phyloP scores from a whole-genome alignment of 768 basidiomycete genomes.

The Pleurotus tuber-regium region DNA sequence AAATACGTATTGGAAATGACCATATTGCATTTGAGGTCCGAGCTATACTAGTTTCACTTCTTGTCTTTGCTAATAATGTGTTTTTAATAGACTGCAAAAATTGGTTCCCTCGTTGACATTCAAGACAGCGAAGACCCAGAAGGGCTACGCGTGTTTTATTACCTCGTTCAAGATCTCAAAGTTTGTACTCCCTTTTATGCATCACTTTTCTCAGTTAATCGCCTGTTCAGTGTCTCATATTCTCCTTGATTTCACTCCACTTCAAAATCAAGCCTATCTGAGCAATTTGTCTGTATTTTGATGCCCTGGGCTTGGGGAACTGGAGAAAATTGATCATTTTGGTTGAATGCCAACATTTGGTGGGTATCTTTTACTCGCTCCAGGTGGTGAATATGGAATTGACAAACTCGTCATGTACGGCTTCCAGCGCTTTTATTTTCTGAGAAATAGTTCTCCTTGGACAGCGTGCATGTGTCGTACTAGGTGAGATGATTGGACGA shows the following conservation, averaged over 20 bases:
- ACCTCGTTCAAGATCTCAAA: constrained; percentile 96
- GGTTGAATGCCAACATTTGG: constrained; percentile 6
- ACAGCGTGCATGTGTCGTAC: constrained; percentile 37
- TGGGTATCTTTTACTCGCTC: not conserved
- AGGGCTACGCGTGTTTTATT: constrained; percentile 96
- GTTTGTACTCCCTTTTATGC: constrained; percentile 35
- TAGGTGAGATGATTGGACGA: constrained; percentile 32
- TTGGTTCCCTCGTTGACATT: constrained; percentile 94
- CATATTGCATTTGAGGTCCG: constrained; percentile 96
- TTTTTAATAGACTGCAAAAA: constrained; percentile 83
- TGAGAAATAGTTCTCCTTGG: constrained; percentile 29
- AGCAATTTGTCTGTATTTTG: constrained; percentile 18
- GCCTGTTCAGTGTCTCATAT: constrained; percentile 81
- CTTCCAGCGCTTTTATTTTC: constrained; percentile 10
- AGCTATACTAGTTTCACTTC: too few relatives aligned
- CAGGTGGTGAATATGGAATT: not conserved
- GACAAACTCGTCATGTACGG: not conserved
- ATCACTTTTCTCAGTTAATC: constrained; percentile 1
- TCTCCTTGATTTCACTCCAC: constrained; percentile 96
- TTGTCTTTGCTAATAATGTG: too few relatives aligned
- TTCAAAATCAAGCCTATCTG: constrained; percentile 99
- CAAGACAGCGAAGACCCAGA: constrained; percentile 97
- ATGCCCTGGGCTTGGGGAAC: too few relatives aligned
- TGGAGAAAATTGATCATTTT: too few relatives aligned
- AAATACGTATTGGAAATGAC: constrained; percentile 90